Conservation (phyloP, 2,329 filamentous ascomycete genomes). For the Bipolaris oryzae region DNA sequence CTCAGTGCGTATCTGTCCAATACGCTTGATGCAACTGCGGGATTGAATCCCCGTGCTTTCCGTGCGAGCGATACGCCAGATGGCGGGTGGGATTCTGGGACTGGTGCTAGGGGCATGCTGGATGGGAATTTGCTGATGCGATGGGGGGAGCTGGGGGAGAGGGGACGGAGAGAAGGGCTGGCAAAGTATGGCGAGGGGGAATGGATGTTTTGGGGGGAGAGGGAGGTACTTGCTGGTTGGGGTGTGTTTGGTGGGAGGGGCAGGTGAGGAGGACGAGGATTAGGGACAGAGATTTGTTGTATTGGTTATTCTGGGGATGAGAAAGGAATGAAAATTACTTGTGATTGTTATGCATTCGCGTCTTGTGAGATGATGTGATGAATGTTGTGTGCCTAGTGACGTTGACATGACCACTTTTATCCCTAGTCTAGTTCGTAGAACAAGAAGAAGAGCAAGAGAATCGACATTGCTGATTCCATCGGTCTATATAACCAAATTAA, state of each 20-base stretch:
- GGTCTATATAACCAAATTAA: neutral
- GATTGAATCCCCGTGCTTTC: constrained; percentile 83
- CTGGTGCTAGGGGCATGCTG: constrained; percentile 68
- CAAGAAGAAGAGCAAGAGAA: neutral
- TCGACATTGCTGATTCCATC: neutral
- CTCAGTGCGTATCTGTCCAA: constrained; percentile 80
- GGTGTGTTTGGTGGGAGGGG: constrained; percentile 57
- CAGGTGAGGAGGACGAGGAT: neutral
- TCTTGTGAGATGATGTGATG: no score
- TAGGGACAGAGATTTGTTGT: no score
- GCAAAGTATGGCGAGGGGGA: constrained; percentile 72
- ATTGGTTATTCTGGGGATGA: no score
- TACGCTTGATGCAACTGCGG: constrained; percentile 75
- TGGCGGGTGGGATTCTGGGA: constrained; percentile 42
- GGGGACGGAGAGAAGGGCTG: constrained; percentile 73
- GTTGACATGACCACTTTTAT: no score
- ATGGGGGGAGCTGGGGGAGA: constrained; percentile 77
- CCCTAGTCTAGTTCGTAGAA: neutral
- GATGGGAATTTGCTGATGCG: constrained; percentile 77
- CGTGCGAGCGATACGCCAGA: constrained; percentile 57
- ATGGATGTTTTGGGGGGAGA: constrained; percentile 71
- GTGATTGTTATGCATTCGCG: no score
- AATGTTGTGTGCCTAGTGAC: no score
- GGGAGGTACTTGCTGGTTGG: constrained; percentile 68
- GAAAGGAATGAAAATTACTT: no score